Conservation (phyloP, 176 grass and related monocot genomes). For the Themeda triandra region DNA sequence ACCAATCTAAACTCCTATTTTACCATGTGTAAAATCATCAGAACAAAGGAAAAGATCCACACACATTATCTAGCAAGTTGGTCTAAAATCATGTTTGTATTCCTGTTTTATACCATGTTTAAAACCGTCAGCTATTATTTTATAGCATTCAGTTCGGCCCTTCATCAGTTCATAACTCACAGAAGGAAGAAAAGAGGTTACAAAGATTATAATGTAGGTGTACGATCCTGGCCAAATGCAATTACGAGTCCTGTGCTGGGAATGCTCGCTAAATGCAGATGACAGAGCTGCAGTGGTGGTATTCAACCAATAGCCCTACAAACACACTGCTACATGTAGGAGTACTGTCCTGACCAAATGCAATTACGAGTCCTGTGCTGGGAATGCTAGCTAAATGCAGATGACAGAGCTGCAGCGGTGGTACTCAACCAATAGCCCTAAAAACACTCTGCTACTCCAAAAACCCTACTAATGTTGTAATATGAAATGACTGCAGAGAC, state of each 20-base stretch:
- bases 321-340: not conserved
- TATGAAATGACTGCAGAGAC: not conserved
- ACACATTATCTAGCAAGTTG: not conserved
- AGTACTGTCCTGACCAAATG: not conserved
- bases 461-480: constrained; percentile 9
- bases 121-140: not conserved
- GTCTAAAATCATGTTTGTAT: not conserved
- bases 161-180: constrained; percentile 1
- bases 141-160: not conserved
- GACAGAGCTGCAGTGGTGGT: not conserved
- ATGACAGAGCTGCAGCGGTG: constrained; percentile 1
- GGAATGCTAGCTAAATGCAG: constrained; percentile 22
- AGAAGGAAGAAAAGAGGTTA: constrained; percentile 7
- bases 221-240: constrained; percentile 6
- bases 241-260: not conserved
- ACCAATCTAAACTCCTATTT: constrained; percentile 23
- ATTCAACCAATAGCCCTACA: constrained; percentile 6
- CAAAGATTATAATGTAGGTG: not conserved
- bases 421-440: constrained; percentile 8
- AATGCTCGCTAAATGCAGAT: constrained; percentile 26
- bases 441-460: not conserved
- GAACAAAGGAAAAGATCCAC: not conserved
- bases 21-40: not conserved
- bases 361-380: constrained; percentile 6
- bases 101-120: not conserved